These are phyloP conservation scores for Amphicarpaea edgeworthii DNA, from an alignment of 306 rosid genomes.

Conservation along the genomic window DNA sequence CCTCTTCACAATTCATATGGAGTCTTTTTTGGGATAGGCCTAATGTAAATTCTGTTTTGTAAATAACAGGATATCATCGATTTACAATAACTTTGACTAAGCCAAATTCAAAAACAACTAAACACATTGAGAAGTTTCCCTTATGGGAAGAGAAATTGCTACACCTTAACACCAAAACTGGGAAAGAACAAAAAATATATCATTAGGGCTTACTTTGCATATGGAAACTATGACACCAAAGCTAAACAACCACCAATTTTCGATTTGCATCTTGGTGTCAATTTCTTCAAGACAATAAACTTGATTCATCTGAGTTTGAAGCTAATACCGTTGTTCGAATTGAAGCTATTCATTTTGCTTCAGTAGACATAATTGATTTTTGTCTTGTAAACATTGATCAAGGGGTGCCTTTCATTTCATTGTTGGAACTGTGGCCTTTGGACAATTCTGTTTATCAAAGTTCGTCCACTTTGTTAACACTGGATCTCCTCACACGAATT, in stretches of 20 bases:
- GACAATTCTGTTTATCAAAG: constrained; percentile 11
- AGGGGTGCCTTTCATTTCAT: constrained; percentile 22
- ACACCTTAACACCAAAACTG: background rate
- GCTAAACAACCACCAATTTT: background rate
- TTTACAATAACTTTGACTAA: background rate
- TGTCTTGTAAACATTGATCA: constrained; percentile 14
- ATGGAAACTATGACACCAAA: constrained; percentile 14
- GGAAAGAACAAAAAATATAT: constrained; percentile 5
- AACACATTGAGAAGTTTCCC: constrained; percentile 16
- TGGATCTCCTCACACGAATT: constrained; percentile 9
- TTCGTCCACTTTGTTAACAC: constrained; percentile 17
- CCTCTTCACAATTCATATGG: too few relatives aligned
- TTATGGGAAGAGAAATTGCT: constrained; percentile 8
- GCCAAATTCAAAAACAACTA: constrained; percentile 13
- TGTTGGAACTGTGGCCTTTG: constrained; percentile 12
- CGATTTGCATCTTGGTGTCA: constrained; percentile 2
- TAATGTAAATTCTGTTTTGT: too few relatives aligned
- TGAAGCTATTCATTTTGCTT: constrained; percentile 17
- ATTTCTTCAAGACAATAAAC: constrained; percentile 19
- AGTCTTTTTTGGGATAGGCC: too few relatives aligned
- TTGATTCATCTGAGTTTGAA: too few relatives aligned
- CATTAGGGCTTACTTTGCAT: constrained; percentile 9
- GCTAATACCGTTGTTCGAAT: background rate
- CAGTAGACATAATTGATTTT: background rate
- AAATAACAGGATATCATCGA: background rate